Evolutionary conservation across 352 stramenopile species (phyloP).

Genomic region (Phytophthora uliginosa): DNA sequence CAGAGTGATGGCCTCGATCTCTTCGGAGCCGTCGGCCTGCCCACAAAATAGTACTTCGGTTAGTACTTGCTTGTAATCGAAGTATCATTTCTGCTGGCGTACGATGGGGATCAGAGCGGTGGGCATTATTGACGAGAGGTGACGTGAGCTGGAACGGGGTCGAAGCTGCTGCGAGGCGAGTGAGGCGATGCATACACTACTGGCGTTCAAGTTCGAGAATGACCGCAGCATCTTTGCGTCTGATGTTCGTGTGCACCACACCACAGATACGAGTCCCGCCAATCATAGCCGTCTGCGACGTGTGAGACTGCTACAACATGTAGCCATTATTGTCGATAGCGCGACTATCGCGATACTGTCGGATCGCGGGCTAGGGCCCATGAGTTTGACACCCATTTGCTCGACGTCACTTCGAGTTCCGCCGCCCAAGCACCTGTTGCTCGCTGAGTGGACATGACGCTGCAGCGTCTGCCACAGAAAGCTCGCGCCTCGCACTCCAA

Average conservation of each 20-base stretch:
- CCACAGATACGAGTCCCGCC: conserved; percentile 1
- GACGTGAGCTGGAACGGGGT: not conserved
- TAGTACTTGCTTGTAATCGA: conserved; percentile 1
- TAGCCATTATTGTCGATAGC: not conserved
- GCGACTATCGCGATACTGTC: conserved; percentile 23
- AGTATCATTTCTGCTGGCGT: not conserved
- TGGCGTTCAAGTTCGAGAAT: conserved; percentile 1
- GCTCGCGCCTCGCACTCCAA: conserved; percentile 1
- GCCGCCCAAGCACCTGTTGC: not conserved
- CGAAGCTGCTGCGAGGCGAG: conserved; percentile 12
- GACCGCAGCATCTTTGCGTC: conserved; percentile 21
- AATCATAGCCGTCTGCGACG: conserved; percentile 14
- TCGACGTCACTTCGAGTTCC: conserved; percentile 13
- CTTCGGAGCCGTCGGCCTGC: conserved; percentile 84
- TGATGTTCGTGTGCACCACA: not conserved
- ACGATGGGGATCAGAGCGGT: conserved; percentile 54
- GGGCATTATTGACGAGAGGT: conserved; percentile 30
- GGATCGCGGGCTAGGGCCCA: conserved; percentile 30
- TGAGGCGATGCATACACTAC: conserved; percentile 22
- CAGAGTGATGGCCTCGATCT: conserved; percentile 85
- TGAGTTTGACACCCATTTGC: conserved; percentile 3
- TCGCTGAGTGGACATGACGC: conserved; percentile 2
- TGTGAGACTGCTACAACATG: not conserved
- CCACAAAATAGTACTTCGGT: not conserved
- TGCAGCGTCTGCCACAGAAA: conserved; percentile 7